A percentile compares a stretch with the other conserved stretches of the same genome.
These are phyloP conservation scores for Retiboletus flavoniger DNA, from an alignment of 1,284 basidiomycete species.

Conservation along the genomic window DNA sequence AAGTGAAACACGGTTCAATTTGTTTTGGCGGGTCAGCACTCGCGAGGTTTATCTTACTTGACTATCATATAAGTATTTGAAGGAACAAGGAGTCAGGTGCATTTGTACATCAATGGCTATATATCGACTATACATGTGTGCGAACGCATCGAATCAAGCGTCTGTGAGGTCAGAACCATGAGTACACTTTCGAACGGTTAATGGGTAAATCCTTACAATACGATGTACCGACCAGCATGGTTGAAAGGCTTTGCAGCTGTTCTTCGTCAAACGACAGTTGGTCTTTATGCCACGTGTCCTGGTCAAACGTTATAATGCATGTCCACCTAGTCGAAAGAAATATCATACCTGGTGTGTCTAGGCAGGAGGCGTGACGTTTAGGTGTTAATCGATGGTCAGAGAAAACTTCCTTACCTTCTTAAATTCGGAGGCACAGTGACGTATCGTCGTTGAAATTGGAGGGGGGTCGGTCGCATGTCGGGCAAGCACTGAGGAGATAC, in stretches of 20 bases:
- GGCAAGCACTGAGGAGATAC: constrained; percentile 58
- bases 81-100: background rate
- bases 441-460: constrained; percentile 89
- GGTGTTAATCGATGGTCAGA: constrained; percentile 16
- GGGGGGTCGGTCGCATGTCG: constrained; percentile 87
- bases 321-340: constrained; percentile 22
- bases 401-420: constrained; percentile 60
- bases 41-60: background rate
- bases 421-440: constrained; percentile 86
- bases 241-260: constrained; percentile 82
- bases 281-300: constrained; percentile 94
- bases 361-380: constrained; percentile 11
- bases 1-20: background rate
- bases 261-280: constrained; percentile 89
- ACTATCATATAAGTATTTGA: constrained; percentile 1
- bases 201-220: constrained; percentile 62
- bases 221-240: constrained; percentile 87
- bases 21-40: background rate
- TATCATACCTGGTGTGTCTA: constrained; percentile 67
- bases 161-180: constrained; percentile 18
- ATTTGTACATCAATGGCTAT: constrained; percentile 3
- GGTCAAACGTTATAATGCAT: constrained; percentile 12
- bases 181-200: constrained; percentile 6
- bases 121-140: background rate
- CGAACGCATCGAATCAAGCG: constrained; percentile 18